Base-by-base conservation (phyloP, 306 rosid genomes). In the Pterocarpus macrocarpus region DNA sequence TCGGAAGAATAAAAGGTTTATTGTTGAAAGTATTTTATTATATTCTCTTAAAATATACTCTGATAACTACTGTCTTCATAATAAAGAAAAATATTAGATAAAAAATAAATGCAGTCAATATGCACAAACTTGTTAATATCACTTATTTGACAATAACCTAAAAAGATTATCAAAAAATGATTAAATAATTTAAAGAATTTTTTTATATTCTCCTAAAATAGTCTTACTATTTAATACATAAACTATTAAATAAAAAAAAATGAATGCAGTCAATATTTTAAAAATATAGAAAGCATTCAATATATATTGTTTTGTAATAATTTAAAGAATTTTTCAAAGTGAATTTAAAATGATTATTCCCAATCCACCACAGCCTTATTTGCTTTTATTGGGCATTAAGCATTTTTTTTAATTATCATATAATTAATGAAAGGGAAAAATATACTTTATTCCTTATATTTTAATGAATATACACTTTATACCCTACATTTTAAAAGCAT, bases 361-460 rank as follows among this genome's bases (percentile, higher is more conserved):
- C 33, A 38, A 47, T 10, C 32, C 32, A 44, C 13, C 78, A 8
- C 43, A 17, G 22, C 39, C 64, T 43, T 3, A 49, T 76, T 36
- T 82, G 58, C 52, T 73, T 73, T 34, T 50, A 69, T 66, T 22
- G 28, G 28, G 28, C 28, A 22, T 22, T 22, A 22, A 22, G 28
- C 28, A 22, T 22, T 22, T 22, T 22, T 22, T 22, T 22, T 0
- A 22, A 22, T 22, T 22, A 22, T 22, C 28, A 22, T 22, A 22
- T 22, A 22, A 22, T 22, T 22, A 22, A 22, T 22, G 28, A 22
- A 22, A 22, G 28, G 28, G 28, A 1, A 22, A 22, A 22, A 22
- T 22, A 22, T 22, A 22, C 1, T 22, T 22, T 22, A 22, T 22
- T 1, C 28, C 28, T 22, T 22, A 22, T 22, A 22, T 22, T 22